These are phyloP conservation scores for Graphilbum fragrans DNA, from an alignment of 2,329 filamentous ascomycete genomes.

Conservation along the genomic window DNA sequence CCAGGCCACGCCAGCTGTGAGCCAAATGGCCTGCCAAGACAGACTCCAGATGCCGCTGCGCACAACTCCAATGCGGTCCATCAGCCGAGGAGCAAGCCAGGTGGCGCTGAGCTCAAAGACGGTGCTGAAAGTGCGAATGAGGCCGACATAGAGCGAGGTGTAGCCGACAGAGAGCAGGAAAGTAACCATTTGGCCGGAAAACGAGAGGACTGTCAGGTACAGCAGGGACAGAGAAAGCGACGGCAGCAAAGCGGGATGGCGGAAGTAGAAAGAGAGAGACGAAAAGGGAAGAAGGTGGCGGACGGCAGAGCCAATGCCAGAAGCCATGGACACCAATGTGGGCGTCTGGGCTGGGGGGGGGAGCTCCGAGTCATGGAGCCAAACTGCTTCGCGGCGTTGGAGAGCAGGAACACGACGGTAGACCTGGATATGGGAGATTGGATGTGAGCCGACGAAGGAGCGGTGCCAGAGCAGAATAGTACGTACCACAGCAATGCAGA, in stretches of 20 bases:
- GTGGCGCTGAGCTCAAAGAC: conserved; percentile 49
- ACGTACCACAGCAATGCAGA: conserved; percentile 30
- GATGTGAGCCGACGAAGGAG: too few relatives aligned
- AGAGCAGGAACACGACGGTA: conserved; percentile 13
- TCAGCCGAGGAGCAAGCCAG: conserved; percentile 44
- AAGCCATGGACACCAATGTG: not conserved
- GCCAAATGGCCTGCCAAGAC: conserved; percentile 52
- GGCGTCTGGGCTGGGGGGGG: not conserved
- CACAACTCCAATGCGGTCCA: conserved; percentile 41
- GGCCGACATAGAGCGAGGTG: conserved; percentile 35
- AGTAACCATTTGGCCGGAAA: conserved; percentile 51
- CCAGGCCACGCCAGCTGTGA: conserved; percentile 29
- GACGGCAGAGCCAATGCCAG: not conserved
- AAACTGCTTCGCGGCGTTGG: not conserved
- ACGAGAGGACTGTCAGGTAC: conserved; percentile 49
- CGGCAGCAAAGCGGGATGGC: conserved; percentile 44
- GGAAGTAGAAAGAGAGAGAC: conserved; percentile 31
- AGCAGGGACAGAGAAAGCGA: conserved; percentile 48
- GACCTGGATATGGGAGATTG: conserved; percentile 11
- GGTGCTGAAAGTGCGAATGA: conserved; percentile 39
- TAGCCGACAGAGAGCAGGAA: conserved; percentile 45
- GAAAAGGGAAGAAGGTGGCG: conserved; percentile 13
- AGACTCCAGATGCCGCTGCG: conserved; percentile 61
- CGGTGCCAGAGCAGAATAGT: not conserved
- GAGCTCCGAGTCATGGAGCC: not conserved